Base-by-base conservation (phyloP, 345 rosid genomes). In the Psidium friedrichsthalianum region DNA sequence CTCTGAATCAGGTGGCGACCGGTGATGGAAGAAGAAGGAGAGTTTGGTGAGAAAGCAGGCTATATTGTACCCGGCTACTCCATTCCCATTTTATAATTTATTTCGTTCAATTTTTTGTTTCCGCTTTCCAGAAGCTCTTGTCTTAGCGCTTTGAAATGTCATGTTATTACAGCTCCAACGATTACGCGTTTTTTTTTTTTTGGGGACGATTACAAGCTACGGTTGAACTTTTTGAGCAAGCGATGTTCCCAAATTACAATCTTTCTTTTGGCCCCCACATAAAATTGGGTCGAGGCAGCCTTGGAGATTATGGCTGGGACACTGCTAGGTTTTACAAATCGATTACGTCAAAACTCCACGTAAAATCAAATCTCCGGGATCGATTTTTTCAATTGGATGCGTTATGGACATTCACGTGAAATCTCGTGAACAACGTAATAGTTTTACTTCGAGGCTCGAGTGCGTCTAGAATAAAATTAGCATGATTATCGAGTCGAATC, bases 401-500 rank as follows among this genome's bases (percentile, higher is more conserved):
- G 7, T 29, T 11, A 15, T 29, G 0, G 18, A 52, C 3, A 5
- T 52, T 14, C 54, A 5, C 5, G 18, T 52, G 16, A 14, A 14
- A 14, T 13, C 4, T 52, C 5, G 6, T 15, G 54, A 14, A 52
- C 6, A 15, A 13, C 20, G 15, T 15, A 2, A 6, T 53, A 16
- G 20, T 1, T 53, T 16, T 14, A 14, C 20, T 15, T 14, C 55
- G 0, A 15, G 22, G 32, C 6, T 16, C 16, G 11, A 64, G 10
- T 0, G 6, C 40, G 3, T 61, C 1, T 61, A 0, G 8, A 61
- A 61, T 61, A 27, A 3, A 27, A 14, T 61, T 14, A 0, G 5
- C 32, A 27, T 3, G 11, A 6, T 9, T 2, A 27, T 14, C 21
- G 0, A 27, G 2, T 27, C 0, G 8, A 0, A 1, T 8, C 2